Percentiles rank a stretch among this genome's conserved stretches.
Evolutionary conservation across 495 filamentous ascomycete species (phyloP).

Genomic region (Tuber magnatum): DNA sequence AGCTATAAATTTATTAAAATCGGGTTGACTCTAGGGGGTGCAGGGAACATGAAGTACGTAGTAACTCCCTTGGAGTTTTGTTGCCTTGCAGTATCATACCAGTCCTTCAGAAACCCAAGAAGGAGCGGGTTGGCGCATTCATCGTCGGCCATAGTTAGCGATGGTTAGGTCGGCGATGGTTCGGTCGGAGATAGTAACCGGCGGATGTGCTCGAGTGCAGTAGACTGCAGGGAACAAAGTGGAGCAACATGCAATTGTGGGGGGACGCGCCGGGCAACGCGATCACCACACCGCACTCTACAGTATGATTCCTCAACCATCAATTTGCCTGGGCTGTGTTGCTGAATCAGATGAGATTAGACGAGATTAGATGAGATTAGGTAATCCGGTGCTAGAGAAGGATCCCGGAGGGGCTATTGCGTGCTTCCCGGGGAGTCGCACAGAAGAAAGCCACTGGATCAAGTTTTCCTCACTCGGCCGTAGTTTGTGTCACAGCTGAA

Average conservation of each 20-base stretch:
- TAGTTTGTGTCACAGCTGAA: neutral
- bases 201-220: neutral
- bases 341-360: neutral
- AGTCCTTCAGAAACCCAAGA: constrained; percentile 69
- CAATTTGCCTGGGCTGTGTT: neutral
- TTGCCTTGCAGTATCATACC: constrained; percentile 66
- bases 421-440: constrained; percentile 21
- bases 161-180: constrained; percentile 4
- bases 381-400: neutral
- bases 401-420: constrained; percentile 14
- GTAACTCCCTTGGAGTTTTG: constrained; percentile 63
- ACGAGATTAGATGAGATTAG: constrained; percentile 25
- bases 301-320: too few relatives aligned
- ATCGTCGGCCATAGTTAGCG: constrained; percentile 36
- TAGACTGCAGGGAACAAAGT: neutral
- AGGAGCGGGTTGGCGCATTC: constrained; percentile 66
- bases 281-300: neutral
- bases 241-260: neutral
- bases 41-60: constrained; percentile 43
- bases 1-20: constrained; percentile 43
- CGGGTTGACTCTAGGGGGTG: neutral
- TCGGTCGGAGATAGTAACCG: neutral
- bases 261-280: neutral
- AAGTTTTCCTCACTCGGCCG: neutral
- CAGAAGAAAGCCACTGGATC: neutral